These are phyloP conservation scores for Nitzschia inconspicua DNA, from an alignment of 108 stramenopile species.

Conservation along the genomic window DNA sequence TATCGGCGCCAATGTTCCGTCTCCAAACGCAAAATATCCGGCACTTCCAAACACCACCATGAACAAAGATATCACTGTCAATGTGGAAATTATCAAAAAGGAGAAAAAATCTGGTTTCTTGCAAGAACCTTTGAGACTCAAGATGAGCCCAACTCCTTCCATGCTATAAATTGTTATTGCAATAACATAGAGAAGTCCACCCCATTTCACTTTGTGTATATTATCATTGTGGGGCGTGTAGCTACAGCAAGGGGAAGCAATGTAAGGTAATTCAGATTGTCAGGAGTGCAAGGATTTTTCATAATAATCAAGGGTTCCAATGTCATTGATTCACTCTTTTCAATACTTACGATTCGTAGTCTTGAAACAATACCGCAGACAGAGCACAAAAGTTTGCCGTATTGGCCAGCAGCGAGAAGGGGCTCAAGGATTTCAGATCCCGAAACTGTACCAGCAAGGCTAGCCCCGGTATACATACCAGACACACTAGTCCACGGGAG, in stretches of 20 bases:
- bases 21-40: slow-evolving; percentile 64
- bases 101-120: slow-evolving; percentile 47
- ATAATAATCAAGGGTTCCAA: too few relatives aligned
- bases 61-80: slow-evolving; percentile 53
- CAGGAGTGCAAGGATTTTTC: too few relatives aligned
- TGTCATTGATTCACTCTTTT: too few relatives aligned
- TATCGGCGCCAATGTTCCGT: slow-evolving; percentile 57
- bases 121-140: slow-evolving; percentile 53
- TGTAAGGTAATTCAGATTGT: too few relatives aligned
- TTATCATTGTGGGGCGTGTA: slow-evolving; percentile 33
- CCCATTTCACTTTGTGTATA: slow-evolving; percentile 42
- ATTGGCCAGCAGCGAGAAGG: slow-evolving; percentile 70
- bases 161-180: slow-evolving; percentile 69
- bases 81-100: slow-evolving; percentile 28
- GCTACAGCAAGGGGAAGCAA: too few relatives aligned
- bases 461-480: slow-evolving; percentile 61
- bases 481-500: slow-evolving; percentile 41
- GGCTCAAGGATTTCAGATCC: slow-evolving; percentile 57
- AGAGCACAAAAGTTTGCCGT: slow-evolving; percentile 60
- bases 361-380: slow-evolving; percentile 61
- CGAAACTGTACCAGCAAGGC: slow-evolving; percentile 51
- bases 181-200: slow-evolving; percentile 56
- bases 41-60: slow-evolving; percentile 71
- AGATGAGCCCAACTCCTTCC: slow-evolving; percentile 72
- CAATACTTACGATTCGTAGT: too few relatives aligned